Base-by-base conservation (phyloP, 306 rosid species). In the Hylodesmum podocarpum region DNA sequence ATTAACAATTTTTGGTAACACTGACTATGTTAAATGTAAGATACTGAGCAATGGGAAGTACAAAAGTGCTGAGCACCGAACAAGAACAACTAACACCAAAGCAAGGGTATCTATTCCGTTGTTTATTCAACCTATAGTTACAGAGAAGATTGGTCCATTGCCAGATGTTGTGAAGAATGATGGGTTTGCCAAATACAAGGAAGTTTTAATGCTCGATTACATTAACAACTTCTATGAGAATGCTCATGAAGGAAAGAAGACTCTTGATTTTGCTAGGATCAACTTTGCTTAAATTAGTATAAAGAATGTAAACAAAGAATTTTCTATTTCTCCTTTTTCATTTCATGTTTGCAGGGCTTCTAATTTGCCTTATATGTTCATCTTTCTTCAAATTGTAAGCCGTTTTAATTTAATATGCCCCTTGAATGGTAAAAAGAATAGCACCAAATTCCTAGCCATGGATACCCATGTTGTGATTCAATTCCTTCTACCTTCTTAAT, bases 11-110 rank as follows among this genome's bases (percentile, higher is more conserved):
- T 22, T 18, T 70, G 3, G 15, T 72, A 25, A 46, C 12, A 1
- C 8, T 58, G 14, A 18, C 0, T 13, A 16, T 73, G 39, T 29
- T 65, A 33, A 36, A 37, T 62, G 18, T 0, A 8, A 84, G 90
- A 82, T 84, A 75, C 12, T 91, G 8, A 91, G 90, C 72, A 88
- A 88, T 76, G 93, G 93, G 9, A 87, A 69, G 81, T 88, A 88
- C 25, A 82, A 80, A 75, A 91, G 91, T 57, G 86, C 90, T 8
- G 91, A 88, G 55, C 93, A 88, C 77, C 69, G 84, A 57, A 90
- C 81, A 5, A 77, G 84, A 19, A 86, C 90, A 1, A 82, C 86
- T 4, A 85, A 72, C 74, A 74, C 19, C 8, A 28, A 91, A 67
- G 72, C 90, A 0, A 80, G 93, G 76, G 96, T 91, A 40, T 87